A percentile compares a stretch with the other conserved stretches of the same genome.
Conservation (phyloP, 2,329 filamentous ascomycete genomes). For the Colletotrichum tofieldiae region DNA sequence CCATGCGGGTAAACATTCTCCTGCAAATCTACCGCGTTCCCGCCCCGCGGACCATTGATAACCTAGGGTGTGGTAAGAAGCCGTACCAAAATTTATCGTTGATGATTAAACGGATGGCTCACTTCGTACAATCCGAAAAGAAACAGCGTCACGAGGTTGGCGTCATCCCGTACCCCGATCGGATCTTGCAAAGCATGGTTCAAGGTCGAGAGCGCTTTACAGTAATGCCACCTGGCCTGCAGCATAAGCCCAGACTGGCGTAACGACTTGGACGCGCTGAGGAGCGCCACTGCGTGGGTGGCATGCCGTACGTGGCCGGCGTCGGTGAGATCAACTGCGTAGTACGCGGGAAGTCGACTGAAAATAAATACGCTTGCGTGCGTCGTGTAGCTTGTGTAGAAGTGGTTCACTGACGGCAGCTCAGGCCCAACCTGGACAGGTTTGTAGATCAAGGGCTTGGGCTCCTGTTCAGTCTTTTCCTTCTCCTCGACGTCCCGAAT, state of each 20-base stretch:
- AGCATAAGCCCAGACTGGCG: conserved; percentile 31
- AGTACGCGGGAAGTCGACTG: conserved; percentile 22
- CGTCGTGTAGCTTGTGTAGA: conserved; percentile 25
- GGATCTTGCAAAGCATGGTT: conserved; percentile 15
- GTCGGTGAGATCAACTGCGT: conserved; percentile 12
- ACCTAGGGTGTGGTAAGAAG: background rate
- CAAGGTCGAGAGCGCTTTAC: conserved; percentile 24
- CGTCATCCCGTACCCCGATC: conserved; percentile 13
- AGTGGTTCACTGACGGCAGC: conserved; percentile 15
- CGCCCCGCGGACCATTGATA: conserved; percentile 20
- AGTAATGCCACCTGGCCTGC: conserved; percentile 21
- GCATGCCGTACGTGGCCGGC: conserved; percentile 31
- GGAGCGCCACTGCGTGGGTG: conserved; percentile 35
- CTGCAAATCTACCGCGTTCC: conserved; percentile 26
- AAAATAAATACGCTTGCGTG: conserved; percentile 25
- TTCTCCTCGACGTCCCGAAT: background rate
- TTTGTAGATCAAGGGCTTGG: background rate
- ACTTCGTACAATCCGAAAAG: conserved; percentile 38
- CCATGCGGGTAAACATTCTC: conserved; percentile 22
- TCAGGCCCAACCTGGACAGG: conserved; percentile 15
- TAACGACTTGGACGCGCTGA: conserved; percentile 27
- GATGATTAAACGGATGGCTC: background rate
- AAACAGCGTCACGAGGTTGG: conserved; percentile 32
- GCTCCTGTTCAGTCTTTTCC: background rate
- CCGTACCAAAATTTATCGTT: no score